Percentiles rank a stretch among this genome's conserved stretches.
These are phyloP conservation scores for Parasitella parasitica DNA, from an alignment of 371 early-diverging fungal species.

Conservation along the genomic window DNA sequence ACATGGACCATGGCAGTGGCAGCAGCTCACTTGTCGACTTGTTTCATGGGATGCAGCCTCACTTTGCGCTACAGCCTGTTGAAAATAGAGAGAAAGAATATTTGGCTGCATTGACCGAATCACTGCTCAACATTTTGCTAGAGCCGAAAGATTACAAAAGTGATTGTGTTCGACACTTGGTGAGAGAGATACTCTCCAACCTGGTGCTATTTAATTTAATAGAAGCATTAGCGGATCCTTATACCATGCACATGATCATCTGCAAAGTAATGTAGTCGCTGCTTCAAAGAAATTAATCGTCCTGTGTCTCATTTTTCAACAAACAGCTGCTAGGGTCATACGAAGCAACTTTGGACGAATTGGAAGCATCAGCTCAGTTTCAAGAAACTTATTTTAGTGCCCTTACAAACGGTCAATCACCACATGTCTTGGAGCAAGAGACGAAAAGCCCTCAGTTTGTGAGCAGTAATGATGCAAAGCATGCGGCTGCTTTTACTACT, in stretches of 20 bases:
- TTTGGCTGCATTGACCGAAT: constrained; percentile 47
- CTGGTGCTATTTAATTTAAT: constrained; percentile 49
- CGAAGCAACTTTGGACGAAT: constrained; percentile 25
- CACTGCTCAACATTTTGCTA: constrained; percentile 41
- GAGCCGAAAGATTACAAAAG: constrained; percentile 48
- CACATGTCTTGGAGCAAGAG: neutral
- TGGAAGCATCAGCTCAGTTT: constrained; percentile 36
- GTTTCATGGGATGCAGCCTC: constrained; percentile 67
- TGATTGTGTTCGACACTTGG: constrained; percentile 55
- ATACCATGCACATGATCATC: constrained; percentile 58
- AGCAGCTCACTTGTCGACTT: constrained; percentile 40
- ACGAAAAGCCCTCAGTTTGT: neutral
- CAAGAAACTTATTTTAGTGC: constrained; percentile 32
- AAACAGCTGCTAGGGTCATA: constrained; percentile 15
- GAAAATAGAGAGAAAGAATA: constrained; percentile 54
- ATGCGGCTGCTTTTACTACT: neutral
- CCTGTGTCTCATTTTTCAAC: neutral
- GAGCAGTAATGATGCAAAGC: constrained; percentile 5
- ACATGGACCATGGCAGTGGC: constrained; percentile 54
- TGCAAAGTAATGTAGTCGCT: constrained; percentile 43
- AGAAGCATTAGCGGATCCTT: constrained; percentile 55
- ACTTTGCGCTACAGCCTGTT: constrained; percentile 51
- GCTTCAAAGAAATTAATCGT: neutral
- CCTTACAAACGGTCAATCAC: constrained; percentile 11
- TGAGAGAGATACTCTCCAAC: constrained; percentile 54